phyloP scores from a whole-genome alignment of 805 yeast species.

The Blastobotrys chiropterorum region DNA sequence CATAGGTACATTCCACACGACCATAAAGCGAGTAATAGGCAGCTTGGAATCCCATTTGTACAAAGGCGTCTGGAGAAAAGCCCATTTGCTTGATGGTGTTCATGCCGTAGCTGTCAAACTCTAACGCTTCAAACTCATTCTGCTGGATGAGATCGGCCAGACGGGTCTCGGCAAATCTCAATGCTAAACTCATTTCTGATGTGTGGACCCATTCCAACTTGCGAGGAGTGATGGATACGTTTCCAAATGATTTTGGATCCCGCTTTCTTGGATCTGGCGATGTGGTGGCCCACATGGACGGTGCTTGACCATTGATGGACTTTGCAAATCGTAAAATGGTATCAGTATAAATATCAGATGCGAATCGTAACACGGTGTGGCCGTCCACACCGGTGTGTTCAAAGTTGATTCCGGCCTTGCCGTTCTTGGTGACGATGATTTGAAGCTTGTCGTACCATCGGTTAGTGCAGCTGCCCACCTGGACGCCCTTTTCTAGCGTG shows the following conservation, averaged over 20 bases:
- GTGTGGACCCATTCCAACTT: conserved; percentile 86
- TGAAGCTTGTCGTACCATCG: conserved; percentile 94
- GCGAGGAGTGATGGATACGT: conserved; percentile 62
- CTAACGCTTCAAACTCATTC: conserved; percentile 77
- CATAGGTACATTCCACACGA: conserved; percentile 87
- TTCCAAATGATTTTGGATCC: conserved; percentile 39
- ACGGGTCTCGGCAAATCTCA: conserved; percentile 87
- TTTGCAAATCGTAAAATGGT: conserved; percentile 82
- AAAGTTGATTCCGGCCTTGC: conserved; percentile 88
- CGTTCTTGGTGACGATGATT: conserved; percentile 78
- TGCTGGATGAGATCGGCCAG: conserved; percentile 82
- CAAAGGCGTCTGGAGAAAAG: conserved; percentile 89
- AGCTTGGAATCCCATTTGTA: conserved; percentile 90
- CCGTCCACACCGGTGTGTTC: conserved; percentile 94
- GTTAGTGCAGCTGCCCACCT: conserved; percentile 89
- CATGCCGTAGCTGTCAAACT: conserved; percentile 62
- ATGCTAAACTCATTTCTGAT: conserved; percentile 65
- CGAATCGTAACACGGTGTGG: conserved; percentile 83
- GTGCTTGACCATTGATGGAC: conserved; percentile 69
- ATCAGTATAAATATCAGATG: conserved; percentile 86
- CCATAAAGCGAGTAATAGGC: conserved; percentile 90
- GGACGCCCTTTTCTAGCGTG: conserved; percentile 73
- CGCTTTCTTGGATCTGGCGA: conserved; percentile 44
- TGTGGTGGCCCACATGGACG: conserved; percentile 57
- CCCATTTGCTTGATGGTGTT: conserved; percentile 76